These are phyloP conservation scores for Pugionium dolabratum DNA, from an alignment of 345 rosid species.

Conservation along the genomic window DNA sequence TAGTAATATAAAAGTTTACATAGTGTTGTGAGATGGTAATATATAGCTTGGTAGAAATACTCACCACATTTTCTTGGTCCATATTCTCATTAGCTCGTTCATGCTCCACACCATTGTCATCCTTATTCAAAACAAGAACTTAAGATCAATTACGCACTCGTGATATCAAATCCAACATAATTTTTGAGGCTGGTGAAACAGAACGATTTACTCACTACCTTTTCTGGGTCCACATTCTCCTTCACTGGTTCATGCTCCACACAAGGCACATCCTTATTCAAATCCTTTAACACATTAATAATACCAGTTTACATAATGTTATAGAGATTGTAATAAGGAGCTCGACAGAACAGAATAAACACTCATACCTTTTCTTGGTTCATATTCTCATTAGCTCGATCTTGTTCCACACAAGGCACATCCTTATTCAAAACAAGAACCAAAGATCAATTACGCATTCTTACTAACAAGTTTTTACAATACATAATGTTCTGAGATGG, in stretches of 20 bases:
- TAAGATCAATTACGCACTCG: neutral
- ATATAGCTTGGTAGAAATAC: neutral
- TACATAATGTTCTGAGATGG: neutral
- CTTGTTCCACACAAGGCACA: neutral
- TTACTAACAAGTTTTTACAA: neutral
- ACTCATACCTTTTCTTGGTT: constrained; percentile 1
- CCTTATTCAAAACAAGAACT: neutral
- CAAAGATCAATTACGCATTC: neutral
- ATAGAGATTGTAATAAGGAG: neutral
- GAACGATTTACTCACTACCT: neutral
- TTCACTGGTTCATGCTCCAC: neutral
- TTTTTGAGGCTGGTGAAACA: neutral
- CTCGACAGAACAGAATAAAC: neutral
- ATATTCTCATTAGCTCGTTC: neutral
- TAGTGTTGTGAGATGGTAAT: neutral
- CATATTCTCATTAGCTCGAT: neutral
- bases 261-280: constrained; percentile 8
- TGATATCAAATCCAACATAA: neutral
- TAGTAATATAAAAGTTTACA: neutral
- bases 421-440: constrained; percentile 5
- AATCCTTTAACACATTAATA: neutral
- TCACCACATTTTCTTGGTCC: neutral
- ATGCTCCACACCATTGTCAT: neutral
- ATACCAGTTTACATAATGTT: neutral
- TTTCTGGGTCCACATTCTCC: neutral